Evolutionary conservation across 2,329 filamentous ascomycete species (phyloP), one percentile per base, ranked within the genome.

Genomic region (Orbilia ellipsospora): DNA sequence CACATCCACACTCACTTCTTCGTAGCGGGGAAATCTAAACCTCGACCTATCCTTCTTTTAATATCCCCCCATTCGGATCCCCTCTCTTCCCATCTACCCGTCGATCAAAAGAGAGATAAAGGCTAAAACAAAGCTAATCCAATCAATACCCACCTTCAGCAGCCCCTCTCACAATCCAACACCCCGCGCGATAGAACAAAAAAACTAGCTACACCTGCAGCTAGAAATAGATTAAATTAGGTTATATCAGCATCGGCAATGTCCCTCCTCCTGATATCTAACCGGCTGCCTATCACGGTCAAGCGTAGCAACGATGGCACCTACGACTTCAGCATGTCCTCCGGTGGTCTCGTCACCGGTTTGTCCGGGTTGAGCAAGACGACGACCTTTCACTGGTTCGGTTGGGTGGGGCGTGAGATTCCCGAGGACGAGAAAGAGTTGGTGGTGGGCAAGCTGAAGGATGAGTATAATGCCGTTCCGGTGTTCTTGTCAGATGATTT

Each of bases 361-460:
- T 86, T 99, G 76, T 96, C 92, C 79, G 95, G 95, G 26, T 85
- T 98, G 72, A 90, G 92, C 80, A 97, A 97, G 84, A 91, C 92
- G 36, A 97, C 93, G 26, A 94, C 90, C 79, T 98, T 98, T 83
- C 92, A 95, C 83, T 99, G 95, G 95, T 98, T 98, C 83, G 95
- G 95, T 79, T 98, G 95, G 94, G 94, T 95, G 0, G 95, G 95
- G 44, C 84, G 97, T 57, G 93, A 98, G 83, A 89, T 98, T 3
- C 94, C 94, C 45, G 92, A 96, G 77, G 87, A 89, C 66, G 94
- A 98, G 83, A 87, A 92, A 51, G 85, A 87, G 1, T 86, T 87
- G 67, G 89, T 99, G 82, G 90, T 89, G 81, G 86, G 90, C 81
- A 89, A 91, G 78, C 85, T 98, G 81, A 92, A 92, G 84, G 89